A percentile compares a stretch with the other conserved stretches of the same genome.
phyloP scores from a whole-genome alignment of 2,329 filamentous ascomycete species.

The Alternaria tenuissima region DNA sequence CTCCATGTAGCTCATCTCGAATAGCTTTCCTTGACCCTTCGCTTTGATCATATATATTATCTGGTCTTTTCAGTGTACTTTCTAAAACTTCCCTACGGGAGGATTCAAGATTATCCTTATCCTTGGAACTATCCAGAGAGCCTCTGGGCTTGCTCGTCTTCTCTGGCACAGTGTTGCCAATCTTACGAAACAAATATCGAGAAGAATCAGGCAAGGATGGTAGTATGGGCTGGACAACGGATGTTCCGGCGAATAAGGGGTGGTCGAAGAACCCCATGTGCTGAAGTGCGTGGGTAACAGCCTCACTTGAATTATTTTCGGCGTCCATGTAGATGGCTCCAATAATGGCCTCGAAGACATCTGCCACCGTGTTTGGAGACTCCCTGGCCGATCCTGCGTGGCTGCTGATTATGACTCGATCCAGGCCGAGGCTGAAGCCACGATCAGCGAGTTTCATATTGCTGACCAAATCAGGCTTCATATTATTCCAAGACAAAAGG shows the following conservation, averaged over 20 bases:
- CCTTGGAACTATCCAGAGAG: slow-evolving; percentile 20
- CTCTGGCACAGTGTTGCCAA: slow-evolving; percentile 29
- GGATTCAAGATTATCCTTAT: slow-evolving; percentile 24
- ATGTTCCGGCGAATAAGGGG: slow-evolving; percentile 1
- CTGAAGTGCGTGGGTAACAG: slow-evolving; percentile 6
- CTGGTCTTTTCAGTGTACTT: slow-evolving; percentile 17
- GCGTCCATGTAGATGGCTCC: neutral
- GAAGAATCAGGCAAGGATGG: neutral
- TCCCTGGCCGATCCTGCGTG: no score
- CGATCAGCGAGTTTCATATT: neutral
- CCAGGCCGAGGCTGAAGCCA: neutral
- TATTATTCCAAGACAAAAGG: neutral
- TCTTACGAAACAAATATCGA: slow-evolving; percentile 18
- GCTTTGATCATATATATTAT: slow-evolving; percentile 12
- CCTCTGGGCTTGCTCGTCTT: slow-evolving; percentile 33
- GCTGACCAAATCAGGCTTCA: neutral
- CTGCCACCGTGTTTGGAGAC: slow-evolving; percentile 3
- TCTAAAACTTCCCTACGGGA: slow-evolving; percentile 18
- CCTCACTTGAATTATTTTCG: neutral
- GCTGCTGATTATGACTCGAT: neutral
- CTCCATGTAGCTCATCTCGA: neutral
- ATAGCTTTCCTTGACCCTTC: slow-evolving; percentile 10
- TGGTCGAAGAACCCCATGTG: slow-evolving; percentile 12
- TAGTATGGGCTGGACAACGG: neutral
- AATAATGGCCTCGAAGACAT: slow-evolving; percentile 5